A percentile compares a stretch with the other conserved stretches of the same genome.
Conservation (phyloP, 1,139 yeast species). For the Yamadazyma diospyri region DNA sequence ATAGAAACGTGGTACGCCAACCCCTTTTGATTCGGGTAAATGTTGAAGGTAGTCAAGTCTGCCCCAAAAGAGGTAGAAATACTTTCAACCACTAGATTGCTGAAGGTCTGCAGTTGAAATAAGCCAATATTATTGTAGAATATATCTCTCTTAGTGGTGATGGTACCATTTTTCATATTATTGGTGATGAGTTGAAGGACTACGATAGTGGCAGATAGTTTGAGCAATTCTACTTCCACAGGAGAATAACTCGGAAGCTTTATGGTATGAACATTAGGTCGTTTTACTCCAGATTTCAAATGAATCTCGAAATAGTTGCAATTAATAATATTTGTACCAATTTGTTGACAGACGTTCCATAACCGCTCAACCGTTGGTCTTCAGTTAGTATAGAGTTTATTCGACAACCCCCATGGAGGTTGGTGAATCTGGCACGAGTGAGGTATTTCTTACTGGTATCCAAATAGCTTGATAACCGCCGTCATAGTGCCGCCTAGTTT, state of each 20-base stretch:
- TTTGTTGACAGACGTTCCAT: neutral
- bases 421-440: too few relatives aligned
- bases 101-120: slow-evolving; percentile 45
- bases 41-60: slow-evolving; percentile 30
- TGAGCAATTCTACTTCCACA: slow-evolving; percentile 4
- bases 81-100: slow-evolving; percentile 38
- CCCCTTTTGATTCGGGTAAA: slow-evolving; percentile 64
- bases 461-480: slow-evolving; percentile 4
- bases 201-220: slow-evolving; percentile 1
- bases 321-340: neutral
- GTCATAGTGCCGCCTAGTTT: too few relatives aligned
- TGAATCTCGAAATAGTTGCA: slow-evolving; percentile 3
- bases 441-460: neutral
- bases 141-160: slow-evolving; percentile 58
- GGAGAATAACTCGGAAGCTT: neutral
- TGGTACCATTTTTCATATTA: slow-evolving; percentile 11
- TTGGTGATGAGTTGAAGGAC: slow-evolving; percentile 3
- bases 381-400: slow-evolving; percentile 1
- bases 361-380: neutral
- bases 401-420: neutral
- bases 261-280: neutral
- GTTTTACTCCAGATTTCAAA: too few relatives aligned
- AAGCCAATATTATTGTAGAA: slow-evolving; percentile 62
- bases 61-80: slow-evolving; percentile 25
- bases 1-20: slow-evolving; percentile 39